Evolutionary conservation across 805 yeast genomes (phyloP).

Genomic region (Pichia sporocuriosa): DNA sequence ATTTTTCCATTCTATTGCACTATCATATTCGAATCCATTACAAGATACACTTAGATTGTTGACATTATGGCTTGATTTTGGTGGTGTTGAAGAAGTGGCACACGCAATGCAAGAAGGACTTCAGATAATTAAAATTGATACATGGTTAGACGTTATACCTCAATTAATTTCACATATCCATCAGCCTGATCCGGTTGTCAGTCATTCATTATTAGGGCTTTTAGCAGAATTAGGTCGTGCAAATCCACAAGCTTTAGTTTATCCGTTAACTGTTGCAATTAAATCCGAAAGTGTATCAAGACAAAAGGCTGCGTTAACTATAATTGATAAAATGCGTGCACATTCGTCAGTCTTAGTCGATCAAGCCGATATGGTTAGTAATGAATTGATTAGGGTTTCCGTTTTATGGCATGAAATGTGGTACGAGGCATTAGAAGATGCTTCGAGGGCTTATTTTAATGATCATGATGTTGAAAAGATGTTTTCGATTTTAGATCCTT

Average conservation of each 20-base stretch:
- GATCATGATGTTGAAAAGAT: slow-evolving; percentile 92
- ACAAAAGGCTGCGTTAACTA: slow-evolving; percentile 84
- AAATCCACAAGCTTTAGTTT: slow-evolving; percentile 95
- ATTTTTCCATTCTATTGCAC: slow-evolving; percentile 87
- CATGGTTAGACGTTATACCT: slow-evolving; percentile 93
- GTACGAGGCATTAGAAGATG: slow-evolving; percentile 97
- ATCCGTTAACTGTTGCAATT: slow-evolving; percentile 92
- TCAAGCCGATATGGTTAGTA: slow-evolving; percentile 91
- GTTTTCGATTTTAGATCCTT: slow-evolving; percentile 85
- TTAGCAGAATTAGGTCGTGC: slow-evolving; percentile 86
- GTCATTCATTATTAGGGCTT: slow-evolving; percentile 70
- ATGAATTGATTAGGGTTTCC: slow-evolving; percentile 88
- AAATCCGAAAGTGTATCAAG: slow-evolving; percentile 87
- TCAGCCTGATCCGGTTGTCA: slow-evolving; percentile 83
- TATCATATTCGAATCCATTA: slow-evolving; percentile 78
- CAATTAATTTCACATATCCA: slow-evolving; percentile 95
- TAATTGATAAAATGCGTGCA: slow-evolving; percentile 84
- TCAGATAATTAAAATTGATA: slow-evolving; percentile 79
- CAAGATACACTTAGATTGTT: slow-evolving; percentile 88
- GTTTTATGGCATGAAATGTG: slow-evolving; percentile 97
- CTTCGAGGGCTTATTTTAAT: slow-evolving; percentile 86
- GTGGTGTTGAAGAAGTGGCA: slow-evolving; percentile 88
- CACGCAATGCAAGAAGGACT: slow-evolving; percentile 88
- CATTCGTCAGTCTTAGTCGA: slow-evolving; percentile 82
- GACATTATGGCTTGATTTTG: slow-evolving; percentile 93